These are phyloP conservation scores for Alternaria alternata DNA, from an alignment of 2,329 filamentous ascomycete genomes.

Conservation along the genomic window DNA sequence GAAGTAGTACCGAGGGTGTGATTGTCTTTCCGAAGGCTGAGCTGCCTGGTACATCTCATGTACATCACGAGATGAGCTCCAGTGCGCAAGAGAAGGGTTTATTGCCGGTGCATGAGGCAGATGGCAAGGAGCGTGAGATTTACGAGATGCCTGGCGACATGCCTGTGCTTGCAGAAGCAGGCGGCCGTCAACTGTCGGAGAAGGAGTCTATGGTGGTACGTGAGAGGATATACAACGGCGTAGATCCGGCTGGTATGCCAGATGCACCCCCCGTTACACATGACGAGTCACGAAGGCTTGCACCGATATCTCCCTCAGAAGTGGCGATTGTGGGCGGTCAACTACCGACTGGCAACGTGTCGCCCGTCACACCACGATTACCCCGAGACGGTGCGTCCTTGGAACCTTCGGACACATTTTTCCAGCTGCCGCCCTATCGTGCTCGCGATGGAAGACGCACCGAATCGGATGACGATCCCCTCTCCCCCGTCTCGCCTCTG, in stretches of 20 bases:
- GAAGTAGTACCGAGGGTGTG: constrained; percentile 30
- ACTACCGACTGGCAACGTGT: constrained; percentile 30
- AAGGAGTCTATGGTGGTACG: constrained; percentile 58
- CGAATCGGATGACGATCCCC: constrained; percentile 41
- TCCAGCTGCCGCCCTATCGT: constrained; percentile 36
- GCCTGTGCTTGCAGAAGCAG: constrained; percentile 61
- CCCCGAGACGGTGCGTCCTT: constrained; percentile 44
- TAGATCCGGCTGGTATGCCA: constrained; percentile 42
- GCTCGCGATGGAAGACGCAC: constrained; percentile 29
- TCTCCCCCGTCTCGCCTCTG: constrained; percentile 48
- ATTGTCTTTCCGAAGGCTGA: constrained; percentile 58
- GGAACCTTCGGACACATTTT: constrained; percentile 43
- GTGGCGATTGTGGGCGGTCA: constrained; percentile 41
- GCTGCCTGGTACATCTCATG: constrained; percentile 46
- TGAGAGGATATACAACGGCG: constrained; percentile 57
- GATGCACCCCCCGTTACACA: constrained; percentile 27
- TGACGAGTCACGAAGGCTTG: constrained; percentile 33
- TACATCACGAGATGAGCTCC: constrained; percentile 24
- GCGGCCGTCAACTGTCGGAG: constrained; percentile 56
- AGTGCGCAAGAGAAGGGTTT: constrained; percentile 28
- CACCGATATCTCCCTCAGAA: constrained; percentile 36
- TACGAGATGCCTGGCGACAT: constrained; percentile 65
- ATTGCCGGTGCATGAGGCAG: constrained; percentile 40
- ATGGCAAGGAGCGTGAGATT: constrained; percentile 49
- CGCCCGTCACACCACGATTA: constrained; percentile 43